These are phyloP conservation scores for Raphidocelis subcapitata DNA, from an alignment of 139 green algal genomes.

Conservation along the genomic window DNA sequence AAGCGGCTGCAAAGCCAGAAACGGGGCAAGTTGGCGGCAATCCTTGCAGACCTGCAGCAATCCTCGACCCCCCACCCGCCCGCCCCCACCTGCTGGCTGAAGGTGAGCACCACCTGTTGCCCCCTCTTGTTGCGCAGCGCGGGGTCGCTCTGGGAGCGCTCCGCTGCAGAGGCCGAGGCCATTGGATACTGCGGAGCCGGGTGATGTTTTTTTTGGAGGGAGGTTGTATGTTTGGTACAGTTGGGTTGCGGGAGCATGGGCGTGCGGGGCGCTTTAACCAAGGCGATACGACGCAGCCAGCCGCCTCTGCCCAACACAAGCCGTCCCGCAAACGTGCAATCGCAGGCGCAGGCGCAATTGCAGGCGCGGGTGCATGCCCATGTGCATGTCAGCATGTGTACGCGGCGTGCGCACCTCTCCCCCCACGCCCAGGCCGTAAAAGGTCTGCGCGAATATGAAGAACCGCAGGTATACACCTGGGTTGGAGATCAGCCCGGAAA, in stretches of 20 bases:
- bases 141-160: slow-evolving; percentile 61
- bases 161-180: slow-evolving; percentile 68
- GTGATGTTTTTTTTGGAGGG: no score
- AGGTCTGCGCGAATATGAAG: slow-evolving; percentile 40
- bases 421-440: background rate
- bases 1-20: no score
- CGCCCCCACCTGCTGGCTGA: slow-evolving; percentile 50
- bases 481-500: slow-evolving; percentile 27
- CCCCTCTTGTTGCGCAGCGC: slow-evolving; percentile 42
- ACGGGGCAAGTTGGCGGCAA: no score
- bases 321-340: no score
- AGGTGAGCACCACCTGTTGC: slow-evolving; percentile 59
- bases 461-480: slow-evolving; percentile 38
- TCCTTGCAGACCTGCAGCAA: background rate
- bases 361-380: no score
- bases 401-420: background rate
- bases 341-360: no score
- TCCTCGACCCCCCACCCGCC: background rate
- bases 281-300: no score
- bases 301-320: no score
- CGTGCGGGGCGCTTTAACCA: no score
- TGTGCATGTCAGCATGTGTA: no score
- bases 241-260: no score
- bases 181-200: slow-evolving; percentile 80
- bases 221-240: no score